Percentiles rank a stretch among this genome's conserved stretches.
These are phyloP conservation scores for Trichocomaceae sp. DNA, from an alignment of 2,329 filamentous ascomycete species.

Conservation along the genomic window DNA sequence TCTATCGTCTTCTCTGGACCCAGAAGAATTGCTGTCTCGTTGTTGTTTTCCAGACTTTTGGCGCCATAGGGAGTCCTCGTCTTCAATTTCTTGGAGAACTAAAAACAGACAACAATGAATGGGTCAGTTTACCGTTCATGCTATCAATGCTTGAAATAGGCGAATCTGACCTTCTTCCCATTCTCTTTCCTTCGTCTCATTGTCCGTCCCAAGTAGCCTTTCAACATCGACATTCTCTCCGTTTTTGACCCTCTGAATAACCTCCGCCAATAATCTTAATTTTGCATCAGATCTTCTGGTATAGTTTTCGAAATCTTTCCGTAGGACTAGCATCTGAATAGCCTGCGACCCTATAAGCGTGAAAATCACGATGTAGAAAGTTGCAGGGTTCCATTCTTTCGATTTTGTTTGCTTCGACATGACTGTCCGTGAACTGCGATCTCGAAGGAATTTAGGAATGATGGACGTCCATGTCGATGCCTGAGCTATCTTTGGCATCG, in stretches of 20 bases:
- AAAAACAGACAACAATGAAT: background rate
- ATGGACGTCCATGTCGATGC: constrained; percentile 63
- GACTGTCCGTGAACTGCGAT: constrained; percentile 26
- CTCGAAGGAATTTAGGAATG: constrained; percentile 54
- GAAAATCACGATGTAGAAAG: constrained; percentile 75
- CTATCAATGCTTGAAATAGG: constrained; percentile 9
- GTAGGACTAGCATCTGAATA: constrained; percentile 81
- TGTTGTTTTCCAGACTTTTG: constrained; percentile 18
- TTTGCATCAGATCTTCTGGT: constrained; percentile 70
- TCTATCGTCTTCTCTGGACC: background rate
- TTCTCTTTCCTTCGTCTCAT: constrained; percentile 65
- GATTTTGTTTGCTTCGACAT: constrained; percentile 50
- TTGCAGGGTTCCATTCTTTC: constrained; percentile 72
- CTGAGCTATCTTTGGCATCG: constrained; percentile 48
- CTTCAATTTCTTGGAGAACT: constrained; percentile 37
- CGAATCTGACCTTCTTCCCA: constrained; percentile 71
- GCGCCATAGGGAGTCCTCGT: constrained; percentile 35
- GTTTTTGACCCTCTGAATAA: constrained; percentile 41
- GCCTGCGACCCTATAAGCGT: constrained; percentile 89
- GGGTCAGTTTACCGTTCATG: background rate
- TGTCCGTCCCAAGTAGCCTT: constrained; percentile 69
- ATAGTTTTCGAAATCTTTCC: constrained; percentile 66
- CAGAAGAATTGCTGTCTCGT: background rate
- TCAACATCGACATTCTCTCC: constrained; percentile 73
- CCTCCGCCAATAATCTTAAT: constrained; percentile 66